A percentile compares a stretch with the other conserved stretches of the same genome.
Evolutionary conservation across 2,329 filamentous ascomycete genomes (phyloP).

Genomic region (Verticillium zaregamsianum): DNA sequence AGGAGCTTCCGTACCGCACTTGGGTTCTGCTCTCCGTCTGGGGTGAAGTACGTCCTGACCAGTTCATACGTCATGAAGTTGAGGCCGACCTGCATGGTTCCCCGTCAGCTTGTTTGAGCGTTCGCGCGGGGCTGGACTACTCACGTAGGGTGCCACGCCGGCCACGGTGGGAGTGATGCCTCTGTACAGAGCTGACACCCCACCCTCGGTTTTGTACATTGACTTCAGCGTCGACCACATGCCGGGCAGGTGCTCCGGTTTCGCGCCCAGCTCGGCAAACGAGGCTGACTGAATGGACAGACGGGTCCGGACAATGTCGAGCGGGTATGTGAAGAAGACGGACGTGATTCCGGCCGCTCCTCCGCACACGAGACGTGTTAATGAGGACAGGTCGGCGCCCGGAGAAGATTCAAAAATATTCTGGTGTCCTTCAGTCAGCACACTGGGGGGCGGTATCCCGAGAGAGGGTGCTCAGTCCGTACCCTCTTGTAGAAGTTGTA

Average conservation of each 20-base stretch:
- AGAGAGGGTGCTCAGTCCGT: conserved; percentile 26
- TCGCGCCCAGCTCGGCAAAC: conserved; percentile 69
- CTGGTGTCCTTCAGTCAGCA: conserved; percentile 19
- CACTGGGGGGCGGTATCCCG: neutral
- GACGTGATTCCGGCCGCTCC: conserved; percentile 92
- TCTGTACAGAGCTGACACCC: conserved; percentile 79
- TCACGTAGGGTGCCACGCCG: conserved; percentile 88
- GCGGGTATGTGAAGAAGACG: conserved; percentile 89
- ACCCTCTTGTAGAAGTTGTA: conserved; percentile 97
- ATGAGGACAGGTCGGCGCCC: conserved; percentile 67
- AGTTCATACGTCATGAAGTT: conserved; percentile 99
- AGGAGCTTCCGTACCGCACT: conserved; percentile 74
- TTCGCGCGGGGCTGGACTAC: conserved; percentile 16
- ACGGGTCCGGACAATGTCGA: conserved; percentile 94
- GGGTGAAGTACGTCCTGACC: conserved; percentile 77
- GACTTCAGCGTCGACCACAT: conserved; percentile 81
- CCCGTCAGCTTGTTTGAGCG: conserved; percentile 8
- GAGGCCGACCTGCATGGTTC: conserved; percentile 65
- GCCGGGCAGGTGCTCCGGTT: conserved; percentile 69
- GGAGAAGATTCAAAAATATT: conserved; percentile 75
- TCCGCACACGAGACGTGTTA: conserved; percentile 81
- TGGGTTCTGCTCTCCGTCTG: conserved; percentile 82
- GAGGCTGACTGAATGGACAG: conserved; percentile 98
- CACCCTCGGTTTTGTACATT: conserved; percentile 93
- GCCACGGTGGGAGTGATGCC: conserved; percentile 92